These are phyloP conservation scores for Capsella rubella DNA, from an alignment of 441 rosid genomes.

Conservation along the genomic window DNA sequence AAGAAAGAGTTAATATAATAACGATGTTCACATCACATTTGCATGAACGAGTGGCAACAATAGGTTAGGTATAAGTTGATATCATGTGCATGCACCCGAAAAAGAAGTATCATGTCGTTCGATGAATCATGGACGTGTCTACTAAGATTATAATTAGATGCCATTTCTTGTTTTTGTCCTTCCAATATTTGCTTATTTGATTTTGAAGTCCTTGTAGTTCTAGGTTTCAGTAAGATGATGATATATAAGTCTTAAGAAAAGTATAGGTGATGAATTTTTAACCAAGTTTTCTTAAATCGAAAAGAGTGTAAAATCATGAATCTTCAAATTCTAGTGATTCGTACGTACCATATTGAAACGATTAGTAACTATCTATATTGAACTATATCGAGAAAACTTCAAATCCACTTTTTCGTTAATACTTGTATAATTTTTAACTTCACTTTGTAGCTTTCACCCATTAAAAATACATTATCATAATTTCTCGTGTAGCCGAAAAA, in stretches of 20 bases:
- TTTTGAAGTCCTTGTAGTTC: not conserved
- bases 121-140: constrained; percentile 9
- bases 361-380: not conserved
- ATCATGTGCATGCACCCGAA: constrained; percentile 33
- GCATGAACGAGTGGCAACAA: constrained; percentile 35
- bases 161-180: not conserved
- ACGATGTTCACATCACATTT: constrained; percentile 25
- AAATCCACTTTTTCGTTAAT: not conserved
- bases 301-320: not conserved
- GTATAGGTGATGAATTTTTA: not conserved
- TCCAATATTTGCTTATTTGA: not conserved
- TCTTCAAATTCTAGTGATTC: not conserved
- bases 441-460: not conserved
- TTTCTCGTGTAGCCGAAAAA: not conserved
- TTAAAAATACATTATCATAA: not conserved
- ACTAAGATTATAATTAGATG: not conserved
- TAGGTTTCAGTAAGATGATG: constrained; percentile 5
- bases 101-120: constrained; percentile 33
- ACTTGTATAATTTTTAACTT: not conserved
- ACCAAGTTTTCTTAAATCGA: not conserved
- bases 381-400: not conserved
- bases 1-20: constrained; percentile 8
- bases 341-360: not conserved
- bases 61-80: constrained; percentile 28
- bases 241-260: not conserved